Evolutionary conservation across 768 basidiomycete genomes (phyloP), one percentile per base, ranked within the genome.

Genomic region (Rhodosporidiobolus sp.): DNA sequence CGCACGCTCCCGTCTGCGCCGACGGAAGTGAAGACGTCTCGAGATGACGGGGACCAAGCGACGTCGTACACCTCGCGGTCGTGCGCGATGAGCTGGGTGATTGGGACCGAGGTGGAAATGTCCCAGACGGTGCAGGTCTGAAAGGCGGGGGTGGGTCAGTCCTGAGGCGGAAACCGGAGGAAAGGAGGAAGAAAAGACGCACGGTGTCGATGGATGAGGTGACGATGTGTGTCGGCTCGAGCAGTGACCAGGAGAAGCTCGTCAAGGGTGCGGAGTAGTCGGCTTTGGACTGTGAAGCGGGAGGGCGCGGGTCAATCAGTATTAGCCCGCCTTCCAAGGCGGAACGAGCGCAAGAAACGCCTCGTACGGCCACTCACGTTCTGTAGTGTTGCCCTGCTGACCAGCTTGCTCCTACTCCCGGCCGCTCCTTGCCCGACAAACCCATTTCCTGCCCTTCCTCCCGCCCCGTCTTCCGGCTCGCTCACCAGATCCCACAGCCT

Each of bases 231-330:
- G 88, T 88, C 1, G 95, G 93, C 0, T 89, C 85, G 79, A 94
- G 90, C 77, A 93, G 89, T 79, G 96, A 97, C 96, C 96, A 99
- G 0, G 94, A 94, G 82, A 99, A 96, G 80, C 90, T 92, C 20
- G 96, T 99, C 73, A 98, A 83, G 3, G 96, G 96, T 7, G 96
- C 94, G 87, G 88, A 58, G 87, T 87, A 78, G 90, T 94, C 92
- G 14, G 91, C 88, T 85, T 97, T 97, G 56, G 90, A 90, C 87
- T 95, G 89, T 88, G 89, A 77, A 35, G 32, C 52, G 10, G 22
- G 12, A 34, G 3, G 5, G 14, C 9, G 9, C 1, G 17, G 30
- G 19, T n/a, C n/a, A n/a, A n/a, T n/a, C n/a, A n/a, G n/a, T 16
- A 11, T 19, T 11, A 11, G 12, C 30, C 19, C 5, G 14, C 19